A percentile compares a stretch with the other conserved stretches of the same genome.
phyloP scores from a whole-genome alignment of 768 basidiomycete species.

The Tricholoma furcatifolium region DNA sequence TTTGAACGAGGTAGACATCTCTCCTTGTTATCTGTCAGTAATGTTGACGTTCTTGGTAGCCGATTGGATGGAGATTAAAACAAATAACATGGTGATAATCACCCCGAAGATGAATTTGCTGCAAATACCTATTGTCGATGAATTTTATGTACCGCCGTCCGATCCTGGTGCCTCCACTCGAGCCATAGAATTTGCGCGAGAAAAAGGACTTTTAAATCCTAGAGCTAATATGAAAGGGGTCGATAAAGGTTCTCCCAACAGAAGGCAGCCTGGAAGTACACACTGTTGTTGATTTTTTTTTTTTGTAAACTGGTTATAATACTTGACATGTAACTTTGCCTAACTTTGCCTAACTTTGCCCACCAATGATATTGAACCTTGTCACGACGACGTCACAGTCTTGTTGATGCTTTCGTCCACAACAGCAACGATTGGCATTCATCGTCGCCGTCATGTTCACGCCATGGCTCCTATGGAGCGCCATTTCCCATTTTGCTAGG shows the following conservation, averaged over 20 bases:
- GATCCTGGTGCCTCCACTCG: constrained; percentile 71
- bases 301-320: background rate
- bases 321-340: background rate
- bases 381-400: background rate
- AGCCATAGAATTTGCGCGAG: constrained; percentile 80
- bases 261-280: constrained; percentile 14
- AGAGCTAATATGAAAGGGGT: constrained; percentile 35
- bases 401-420: background rate
- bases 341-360: too few species aligned
- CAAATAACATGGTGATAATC: constrained; percentile 93
- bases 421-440: background rate
- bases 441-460: constrained; percentile 37
- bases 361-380: too few species aligned
- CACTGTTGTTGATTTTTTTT: constrained; percentile 13
- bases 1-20: constrained; percentile 77
- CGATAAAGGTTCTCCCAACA: constrained; percentile 15
- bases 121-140: constrained; percentile 92
- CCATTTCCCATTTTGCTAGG: constrained; percentile 64
- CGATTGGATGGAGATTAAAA: constrained; percentile 99
- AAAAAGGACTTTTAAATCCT: constrained; percentile 79
- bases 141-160: constrained; percentile 86
- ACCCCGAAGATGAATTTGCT: constrained; percentile 95
- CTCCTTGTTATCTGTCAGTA: background rate
- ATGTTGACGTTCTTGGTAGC: constrained; percentile 38
- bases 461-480: constrained; percentile 67